Base-by-base conservation (phyloP, 106 monocot species). In the Platanthera guangdongensis region DNA sequence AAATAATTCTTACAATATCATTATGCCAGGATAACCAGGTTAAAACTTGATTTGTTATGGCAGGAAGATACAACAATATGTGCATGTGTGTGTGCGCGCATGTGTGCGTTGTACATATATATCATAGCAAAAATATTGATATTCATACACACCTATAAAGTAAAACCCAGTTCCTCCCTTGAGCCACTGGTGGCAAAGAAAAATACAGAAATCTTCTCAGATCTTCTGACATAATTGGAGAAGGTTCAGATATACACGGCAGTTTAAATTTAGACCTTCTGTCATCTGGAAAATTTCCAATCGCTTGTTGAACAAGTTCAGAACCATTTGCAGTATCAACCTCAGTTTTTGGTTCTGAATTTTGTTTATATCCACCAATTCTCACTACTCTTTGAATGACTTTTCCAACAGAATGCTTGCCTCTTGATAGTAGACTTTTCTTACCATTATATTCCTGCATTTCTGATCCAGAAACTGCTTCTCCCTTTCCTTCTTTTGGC, bases 211-310 rank as follows among this genome's bases (percentile, higher is more conserved):
- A 73, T 51, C 78, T 74, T 75, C 92, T 77, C 81, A 90, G 64
- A 76, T 78, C 79, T 63, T 92, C 92, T 51, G 99, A 92, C 67
- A 99, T 83, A 68, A 99, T 87, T 75, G 87, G 32, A 28, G 99
- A 99, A 73, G 89, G 88, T 75, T 99, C 94, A 16, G 99, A 99
- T 77, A 94, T 92, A n/a, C 74, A 84, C 16, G 94, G 92, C 57
- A 86, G 79, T 73, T 64, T 49, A 75, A 78, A 74, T 32, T 28
- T 71, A 65, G 72, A 57, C 39, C 51, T 51, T 21, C 16, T 68
- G 65, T 86, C 83, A 73, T 81, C 70, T 62, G 84, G 2, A 72
- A 75, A 78, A n/a, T 13, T 75, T 52, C 11, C 18, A 8, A 75
- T 5, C 70, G 85, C 92, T 68, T 71, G 72, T 84, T 16, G 81